These are phyloP conservation scores for Lepidopterella palustris DNA, from an alignment of 495 filamentous ascomycete species.

Conservation along the genomic window DNA sequence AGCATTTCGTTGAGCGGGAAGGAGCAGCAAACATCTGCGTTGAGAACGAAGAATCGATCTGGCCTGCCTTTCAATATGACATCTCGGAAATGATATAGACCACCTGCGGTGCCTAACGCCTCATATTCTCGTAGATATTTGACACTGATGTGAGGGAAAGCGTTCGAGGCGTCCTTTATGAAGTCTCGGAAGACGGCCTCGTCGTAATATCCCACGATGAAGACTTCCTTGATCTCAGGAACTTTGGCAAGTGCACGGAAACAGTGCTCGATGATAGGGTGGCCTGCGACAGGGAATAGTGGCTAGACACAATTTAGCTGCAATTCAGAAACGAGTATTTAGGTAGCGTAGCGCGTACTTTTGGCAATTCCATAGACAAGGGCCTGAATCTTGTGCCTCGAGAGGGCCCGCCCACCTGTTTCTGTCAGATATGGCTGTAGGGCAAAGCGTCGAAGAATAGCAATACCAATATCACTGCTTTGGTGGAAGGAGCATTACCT, in stretches of 20 bases:
- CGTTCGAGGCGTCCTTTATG: constrained; percentile 79
- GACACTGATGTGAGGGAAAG: constrained; percentile 85
- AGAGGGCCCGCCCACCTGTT: constrained; percentile 84
- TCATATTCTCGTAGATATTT: constrained; percentile 98
- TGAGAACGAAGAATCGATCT: constrained; percentile 93
- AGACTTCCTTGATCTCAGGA: constrained; percentile 87
- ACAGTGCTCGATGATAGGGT: constrained; percentile 97
- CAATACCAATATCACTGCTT: constrained; percentile 64
- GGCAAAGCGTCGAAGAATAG: constrained; percentile 1
- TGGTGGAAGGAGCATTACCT: constrained; percentile 47
- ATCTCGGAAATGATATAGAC: constrained; percentile 99
- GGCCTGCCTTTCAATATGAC: constrained; percentile 94
- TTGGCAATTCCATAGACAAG: constrained; percentile 92
- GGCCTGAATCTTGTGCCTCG: constrained; percentile 95
- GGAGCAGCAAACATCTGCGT: constrained; percentile 98
- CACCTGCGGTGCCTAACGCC: constrained; percentile 90
- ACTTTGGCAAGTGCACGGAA: constrained; percentile 88
- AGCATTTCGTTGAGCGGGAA: constrained; percentile 96
- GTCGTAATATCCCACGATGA: constrained; percentile 98
- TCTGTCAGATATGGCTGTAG: constrained; percentile 19
- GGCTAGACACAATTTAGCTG: constrained; percentile 51
- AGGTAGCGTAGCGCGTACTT: constrained; percentile 49
- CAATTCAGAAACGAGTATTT: constrained; percentile 3
- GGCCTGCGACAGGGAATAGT: constrained; percentile 96
- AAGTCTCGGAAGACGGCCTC: constrained; percentile 95